Base-by-base conservation (phyloP, 208 protist species). In the Wallacemonas sp. region DNA sequence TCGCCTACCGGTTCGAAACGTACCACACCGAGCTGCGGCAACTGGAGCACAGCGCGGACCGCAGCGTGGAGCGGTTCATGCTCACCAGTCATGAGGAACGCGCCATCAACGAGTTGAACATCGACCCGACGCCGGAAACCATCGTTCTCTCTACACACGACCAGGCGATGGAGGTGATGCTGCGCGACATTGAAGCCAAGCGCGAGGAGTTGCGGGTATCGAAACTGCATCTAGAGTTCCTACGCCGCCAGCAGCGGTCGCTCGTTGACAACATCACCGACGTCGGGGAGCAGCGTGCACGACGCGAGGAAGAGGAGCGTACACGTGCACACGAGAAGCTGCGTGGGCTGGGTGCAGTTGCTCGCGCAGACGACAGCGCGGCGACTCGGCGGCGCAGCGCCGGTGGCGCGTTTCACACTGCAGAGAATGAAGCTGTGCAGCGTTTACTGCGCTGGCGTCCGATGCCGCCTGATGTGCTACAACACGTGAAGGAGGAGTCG, bases 1-100 rank as follows among this genome's bases (percentile, higher is more conserved):
- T 95, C n/a, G 90, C 91, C 15, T 97, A 86, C 55, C 89, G 93
- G 33, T 97, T 94, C 63, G 93, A 97, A 67, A 93, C 90, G 42
- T 97, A 96, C 68, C 91, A 97, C 77, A 93, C 87, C 0, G 91
- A 97, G 73, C 48, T 95, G 77, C 71, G 91, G 44, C 80, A 84
- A 38, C 74, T 97, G 30, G 89, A 97, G 76, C 42, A 46, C 67
- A 89, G 81, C 66, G 83, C 81, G 37, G 76, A 75, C 0, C 73
- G 82, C 21, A 48, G 66, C 13, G 79, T 93, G 26, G 67, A 73
- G 55, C 79, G 90, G n/a, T 91, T 87, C 37, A 92, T 92, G 85
- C 77, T 93, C 62, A 93, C 87, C 13, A 61, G 83, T 1, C 70
- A 80, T 30, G 75, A 96, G 73, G 87, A 96, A 77, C 78, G 85